These are phyloP conservation scores for Fusarium tuaranense DNA, from an alignment of 2,329 filamentous ascomycete species.

Conservation along the genomic window DNA sequence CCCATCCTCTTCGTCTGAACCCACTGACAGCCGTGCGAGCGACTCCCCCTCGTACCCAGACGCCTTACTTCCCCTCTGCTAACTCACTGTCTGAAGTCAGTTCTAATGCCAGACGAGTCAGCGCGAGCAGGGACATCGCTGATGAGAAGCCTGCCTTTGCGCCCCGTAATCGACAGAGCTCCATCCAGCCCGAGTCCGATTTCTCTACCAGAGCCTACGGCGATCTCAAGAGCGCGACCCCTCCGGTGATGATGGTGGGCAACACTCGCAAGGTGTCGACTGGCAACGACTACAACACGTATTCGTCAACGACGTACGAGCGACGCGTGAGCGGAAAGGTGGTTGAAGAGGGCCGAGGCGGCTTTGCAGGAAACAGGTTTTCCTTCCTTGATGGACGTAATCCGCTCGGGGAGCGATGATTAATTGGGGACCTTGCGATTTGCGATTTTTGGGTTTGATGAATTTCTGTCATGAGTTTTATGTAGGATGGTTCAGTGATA, in stretches of 20 bases:
- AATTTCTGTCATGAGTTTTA: conserved; percentile 17
- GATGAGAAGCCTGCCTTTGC: conserved; percentile 49
- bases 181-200: conserved; percentile 60
- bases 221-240: conserved; percentile 64
- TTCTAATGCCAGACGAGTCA: conserved; percentile 57
- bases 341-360: conserved; percentile 75
- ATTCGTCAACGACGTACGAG: conserved; percentile 49
- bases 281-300: conserved; percentile 65
- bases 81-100: conserved; percentile 59
- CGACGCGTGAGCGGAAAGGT: conserved; percentile 78
- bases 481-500: conserved; percentile 19
- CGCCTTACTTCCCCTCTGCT: conserved; percentile 36
- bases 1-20: conserved; percentile 67
- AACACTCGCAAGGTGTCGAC: conserved; percentile 66
- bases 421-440: conserved; percentile 1
- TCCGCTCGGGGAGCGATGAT: conserved; percentile 29
- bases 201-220: conserved; percentile 71
- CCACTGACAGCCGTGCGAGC: conserved; percentile 47
- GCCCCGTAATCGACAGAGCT: conserved; percentile 51
- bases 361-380: conserved; percentile 41
- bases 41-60: conserved; percentile 33
- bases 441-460: conserved; percentile 16
- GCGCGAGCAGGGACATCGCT: conserved; percentile 59
- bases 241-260: conserved; percentile 66
- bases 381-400: conserved; percentile 39